phyloP scores from a whole-genome alignment of 768 basidiomycete genomes.

The Erythrobasidium yunnanense region DNA sequence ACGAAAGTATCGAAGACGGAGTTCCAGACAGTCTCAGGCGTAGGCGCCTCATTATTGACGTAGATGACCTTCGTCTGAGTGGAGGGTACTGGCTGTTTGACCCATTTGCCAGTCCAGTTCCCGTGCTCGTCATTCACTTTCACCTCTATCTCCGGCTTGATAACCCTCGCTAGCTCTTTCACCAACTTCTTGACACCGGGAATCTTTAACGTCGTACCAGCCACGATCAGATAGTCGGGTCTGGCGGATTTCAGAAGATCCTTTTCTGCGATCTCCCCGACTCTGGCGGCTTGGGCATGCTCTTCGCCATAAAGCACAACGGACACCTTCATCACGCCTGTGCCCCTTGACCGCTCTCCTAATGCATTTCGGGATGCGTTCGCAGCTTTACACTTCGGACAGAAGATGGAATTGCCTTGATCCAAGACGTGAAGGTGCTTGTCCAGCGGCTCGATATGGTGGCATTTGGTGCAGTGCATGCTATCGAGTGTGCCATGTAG shows the following conservation, averaged over 20 bases:
- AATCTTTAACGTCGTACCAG: slow-evolving; percentile 76
- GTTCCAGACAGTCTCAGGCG: slow-evolving; percentile 75
- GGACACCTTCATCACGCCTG: slow-evolving; percentile 70
- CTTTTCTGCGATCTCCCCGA: slow-evolving; percentile 68
- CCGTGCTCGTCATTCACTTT: slow-evolving; percentile 37
- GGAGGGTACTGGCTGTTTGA: not conserved
- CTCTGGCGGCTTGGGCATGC: slow-evolving; percentile 67
- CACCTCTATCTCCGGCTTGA: slow-evolving; percentile 27
- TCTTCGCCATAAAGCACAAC: slow-evolving; percentile 84
- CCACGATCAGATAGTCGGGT: slow-evolving; percentile 75
- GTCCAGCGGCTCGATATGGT: slow-evolving; percentile 56
- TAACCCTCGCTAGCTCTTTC: slow-evolving; percentile 57
- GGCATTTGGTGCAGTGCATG: slow-evolving; percentile 72
- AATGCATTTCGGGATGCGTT: slow-evolving; percentile 60
- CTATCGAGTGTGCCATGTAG: slow-evolving; percentile 73
- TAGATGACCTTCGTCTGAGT: slow-evolving; percentile 51
- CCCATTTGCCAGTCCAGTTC: slow-evolving; percentile 12
- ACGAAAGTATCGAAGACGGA: slow-evolving; percentile 83
- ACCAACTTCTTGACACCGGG: slow-evolving; percentile 87
- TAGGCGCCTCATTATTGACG: slow-evolving; percentile 76
- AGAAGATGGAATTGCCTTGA: slow-evolving; percentile 57
- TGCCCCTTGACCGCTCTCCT: slow-evolving; percentile 66
- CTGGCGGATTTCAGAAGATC: slow-evolving; percentile 62
- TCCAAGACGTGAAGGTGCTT: slow-evolving; percentile 52
- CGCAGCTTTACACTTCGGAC: slow-evolving; percentile 64